Evolutionary conservation across 345 rosid species (phyloP).

Genomic region (Toxicodendron radicans): DNA sequence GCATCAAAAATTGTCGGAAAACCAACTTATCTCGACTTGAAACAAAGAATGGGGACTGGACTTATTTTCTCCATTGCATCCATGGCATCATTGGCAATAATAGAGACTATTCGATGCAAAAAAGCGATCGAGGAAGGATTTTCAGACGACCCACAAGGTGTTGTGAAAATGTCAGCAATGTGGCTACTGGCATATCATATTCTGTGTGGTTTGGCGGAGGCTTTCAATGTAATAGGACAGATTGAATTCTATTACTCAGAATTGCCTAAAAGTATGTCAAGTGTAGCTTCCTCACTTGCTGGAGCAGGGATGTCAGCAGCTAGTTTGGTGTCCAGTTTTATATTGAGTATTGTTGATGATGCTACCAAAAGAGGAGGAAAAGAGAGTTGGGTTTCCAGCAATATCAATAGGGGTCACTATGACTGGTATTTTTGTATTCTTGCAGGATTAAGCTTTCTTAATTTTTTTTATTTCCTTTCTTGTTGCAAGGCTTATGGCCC

Average conservation of each 20-base stretch:
- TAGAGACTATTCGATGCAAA: conserved; percentile 38
- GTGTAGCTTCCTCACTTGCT: conserved; percentile 41
- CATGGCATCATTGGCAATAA: conserved; percentile 34
- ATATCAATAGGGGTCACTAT: conserved; percentile 50
- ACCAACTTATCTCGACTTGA: conserved; percentile 35
- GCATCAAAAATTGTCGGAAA: conserved; percentile 36
- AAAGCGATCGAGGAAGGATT: conserved; percentile 31
- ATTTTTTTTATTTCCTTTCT: conserved; percentile 35
- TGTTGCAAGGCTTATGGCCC: conserved; percentile 51
- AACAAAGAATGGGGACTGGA: conserved; percentile 56
- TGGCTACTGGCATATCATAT: conserved; percentile 46
- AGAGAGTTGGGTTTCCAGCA: conserved; percentile 49
- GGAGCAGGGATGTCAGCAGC: conserved; percentile 33
- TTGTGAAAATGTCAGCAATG: conserved; percentile 42
- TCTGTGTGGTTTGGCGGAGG: conserved; percentile 42
- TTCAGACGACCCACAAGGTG: conserved; percentile 24
- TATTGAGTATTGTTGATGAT: conserved; percentile 34
- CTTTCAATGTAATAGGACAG: conserved; percentile 45
- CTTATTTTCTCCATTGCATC: conserved; percentile 26
- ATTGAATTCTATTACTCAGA: conserved; percentile 52
- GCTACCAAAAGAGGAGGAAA: conserved; percentile 27
- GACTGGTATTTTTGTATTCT: conserved; percentile 57
- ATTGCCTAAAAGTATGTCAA: conserved; percentile 56
- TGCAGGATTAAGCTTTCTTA: conserved; percentile 33
- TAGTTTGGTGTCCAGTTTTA: conserved; percentile 40